phyloP scores from a whole-genome alignment of 2,329 filamentous ascomycete species.

The Hypomyces perniciosus region DNA sequence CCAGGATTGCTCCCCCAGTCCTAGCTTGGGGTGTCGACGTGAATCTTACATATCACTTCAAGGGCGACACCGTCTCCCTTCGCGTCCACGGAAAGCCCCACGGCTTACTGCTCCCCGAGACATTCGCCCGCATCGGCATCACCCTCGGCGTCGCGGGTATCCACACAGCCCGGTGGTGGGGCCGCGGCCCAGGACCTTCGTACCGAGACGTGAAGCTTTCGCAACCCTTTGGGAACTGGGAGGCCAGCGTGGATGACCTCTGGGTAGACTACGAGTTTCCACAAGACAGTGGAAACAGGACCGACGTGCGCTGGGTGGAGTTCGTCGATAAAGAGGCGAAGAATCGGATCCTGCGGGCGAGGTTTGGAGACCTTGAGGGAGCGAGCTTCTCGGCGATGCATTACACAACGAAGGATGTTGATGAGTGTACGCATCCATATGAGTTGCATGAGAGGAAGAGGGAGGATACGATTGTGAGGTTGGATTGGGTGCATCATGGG shows the following conservation, averaged over 20 bases:
- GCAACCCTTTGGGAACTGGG: conserved; percentile 52
- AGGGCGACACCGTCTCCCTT: conserved; percentile 41
- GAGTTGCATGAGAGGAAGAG: conserved; percentile 46
- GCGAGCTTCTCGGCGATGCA: conserved; percentile 52
- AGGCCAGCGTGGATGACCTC: conserved; percentile 41
- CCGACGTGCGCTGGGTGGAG: conserved; percentile 56
- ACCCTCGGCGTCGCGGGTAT: conserved; percentile 38
- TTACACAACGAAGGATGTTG: conserved; percentile 49
- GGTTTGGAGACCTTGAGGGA: conserved; percentile 40
- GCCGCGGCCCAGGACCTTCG: conserved; percentile 59
- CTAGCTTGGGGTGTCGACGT: conserved; percentile 54
- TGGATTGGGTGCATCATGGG: conserved; percentile 59
- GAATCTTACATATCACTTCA: conserved; percentile 50
- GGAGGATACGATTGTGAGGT: conserved; percentile 48
- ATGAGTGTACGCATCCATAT: conserved; percentile 52
- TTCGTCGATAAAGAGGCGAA: conserved; percentile 29
- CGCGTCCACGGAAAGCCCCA: conserved; percentile 42
- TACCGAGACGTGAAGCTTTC: conserved; percentile 61
- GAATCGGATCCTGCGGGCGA: conserved; percentile 34
- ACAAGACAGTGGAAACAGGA: conserved; percentile 61
- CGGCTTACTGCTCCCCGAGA: conserved; percentile 45
- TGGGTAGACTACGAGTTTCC: conserved; percentile 61
- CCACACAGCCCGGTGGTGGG: conserved; percentile 53
- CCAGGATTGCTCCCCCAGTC: conserved; percentile 55
- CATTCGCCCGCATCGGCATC: conserved; percentile 58